phyloP scores from a whole-genome alignment of 208 protist genomes.

The Leishmania lainsoni region DNA sequence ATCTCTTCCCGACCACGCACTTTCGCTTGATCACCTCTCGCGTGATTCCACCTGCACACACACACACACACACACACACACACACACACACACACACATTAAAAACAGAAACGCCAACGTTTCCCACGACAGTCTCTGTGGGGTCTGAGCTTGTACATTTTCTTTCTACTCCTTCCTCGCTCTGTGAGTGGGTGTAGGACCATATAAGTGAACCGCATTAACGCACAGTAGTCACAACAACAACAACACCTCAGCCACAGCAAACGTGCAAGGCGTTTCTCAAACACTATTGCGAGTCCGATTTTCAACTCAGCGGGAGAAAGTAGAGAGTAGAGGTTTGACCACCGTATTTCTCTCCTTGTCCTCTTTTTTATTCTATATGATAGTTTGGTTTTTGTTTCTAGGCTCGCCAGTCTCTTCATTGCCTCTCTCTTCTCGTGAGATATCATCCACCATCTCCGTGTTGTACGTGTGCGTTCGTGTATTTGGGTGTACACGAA shows the following conservation, averaged over 20 bases:
- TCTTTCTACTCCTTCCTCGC: neutral
- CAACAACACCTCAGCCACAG: neutral
- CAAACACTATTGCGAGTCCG: neutral
- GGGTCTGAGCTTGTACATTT: neutral
- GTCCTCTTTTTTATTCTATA: neutral
- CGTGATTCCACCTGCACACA: neutral
- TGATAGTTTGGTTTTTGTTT: neutral
- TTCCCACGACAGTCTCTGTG: neutral
- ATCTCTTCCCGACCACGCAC: neutral
- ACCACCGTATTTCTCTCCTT: neutral
- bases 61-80: neutral
- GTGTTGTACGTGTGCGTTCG: neutral
- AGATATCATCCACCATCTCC: neutral
- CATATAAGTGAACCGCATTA: neutral
- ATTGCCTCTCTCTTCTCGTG: neutral
- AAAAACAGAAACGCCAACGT: neutral
- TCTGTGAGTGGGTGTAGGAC: neutral
- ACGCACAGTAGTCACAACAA: neutral
- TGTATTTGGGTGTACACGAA: neutral
- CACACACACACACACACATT: neutral
- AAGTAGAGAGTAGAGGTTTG: neutral
- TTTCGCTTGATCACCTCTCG: neutral
- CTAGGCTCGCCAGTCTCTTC: neutral
- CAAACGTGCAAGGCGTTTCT: neutral
- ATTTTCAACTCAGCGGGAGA: conserved; percentile 1